Evolutionary conservation across 2,329 filamentous ascomycete genomes (phyloP).

Genomic region (Fusarium veterinarium): DNA sequence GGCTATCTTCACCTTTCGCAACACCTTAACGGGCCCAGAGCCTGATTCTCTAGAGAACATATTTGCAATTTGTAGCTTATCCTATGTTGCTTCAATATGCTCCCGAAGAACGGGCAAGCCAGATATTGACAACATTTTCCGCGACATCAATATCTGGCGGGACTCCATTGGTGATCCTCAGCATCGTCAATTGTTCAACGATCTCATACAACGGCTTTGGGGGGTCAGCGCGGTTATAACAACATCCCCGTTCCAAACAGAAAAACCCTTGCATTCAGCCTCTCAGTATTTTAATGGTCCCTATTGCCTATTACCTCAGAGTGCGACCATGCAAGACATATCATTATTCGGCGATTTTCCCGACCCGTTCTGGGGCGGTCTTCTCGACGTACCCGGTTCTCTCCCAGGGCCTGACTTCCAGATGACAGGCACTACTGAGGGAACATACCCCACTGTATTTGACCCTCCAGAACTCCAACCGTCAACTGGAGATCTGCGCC

Average conservation of each 20-base stretch:
- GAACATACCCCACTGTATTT: not conserved
- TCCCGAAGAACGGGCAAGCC: fast-evolving
- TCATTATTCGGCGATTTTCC: fast-evolving
- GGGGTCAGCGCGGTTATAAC: fast-evolving
- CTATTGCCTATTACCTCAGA: too few relatives aligned
- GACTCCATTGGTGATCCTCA: not conserved
- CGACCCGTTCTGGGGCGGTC: not conserved
- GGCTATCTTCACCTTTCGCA: not conserved
- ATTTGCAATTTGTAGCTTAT: not conserved
- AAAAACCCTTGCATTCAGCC: fast-evolving
- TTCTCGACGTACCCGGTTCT: fast-evolving
- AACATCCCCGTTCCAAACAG: not conserved
- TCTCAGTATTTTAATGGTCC: too few relatives aligned
- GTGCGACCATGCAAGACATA: not conserved
- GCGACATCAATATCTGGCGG: not conserved
- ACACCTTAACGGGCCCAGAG: fast-evolving
- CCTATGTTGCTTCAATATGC: fast-evolving
- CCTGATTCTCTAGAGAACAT: fast-evolving
- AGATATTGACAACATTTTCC: not conserved
- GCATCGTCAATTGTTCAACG: not conserved
- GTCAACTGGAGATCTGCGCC: fast-evolving
- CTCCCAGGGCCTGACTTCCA: fast-evolving
- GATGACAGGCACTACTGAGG: fast-evolving
- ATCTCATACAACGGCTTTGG: not conserved
- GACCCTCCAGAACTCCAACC: fast-evolving